Evolutionary conservation across 345 rosid genomes (phyloP).

Genomic region (Limnanthes douglasii): DNA sequence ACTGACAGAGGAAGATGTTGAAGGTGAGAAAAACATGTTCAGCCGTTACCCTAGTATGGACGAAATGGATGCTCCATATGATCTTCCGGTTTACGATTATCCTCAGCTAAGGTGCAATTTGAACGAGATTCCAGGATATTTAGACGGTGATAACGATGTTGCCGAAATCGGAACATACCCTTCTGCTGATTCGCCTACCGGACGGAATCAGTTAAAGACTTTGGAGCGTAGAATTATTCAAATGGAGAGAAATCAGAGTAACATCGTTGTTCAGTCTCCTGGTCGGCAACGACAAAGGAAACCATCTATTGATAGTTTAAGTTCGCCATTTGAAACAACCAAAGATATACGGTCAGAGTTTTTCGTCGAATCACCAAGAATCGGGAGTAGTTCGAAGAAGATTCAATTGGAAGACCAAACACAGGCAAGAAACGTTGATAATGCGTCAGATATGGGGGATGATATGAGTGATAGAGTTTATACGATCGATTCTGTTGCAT

Average conservation of each 20-base stretch:
- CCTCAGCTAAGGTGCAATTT: constrained; percentile 46
- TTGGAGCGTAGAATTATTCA: constrained; percentile 33
- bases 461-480: constrained; percentile 61
- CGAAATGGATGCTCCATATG: constrained; percentile 21
- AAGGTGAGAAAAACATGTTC: constrained; percentile 27
- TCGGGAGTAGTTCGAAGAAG: constrained; percentile 23
- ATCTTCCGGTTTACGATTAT: constrained; percentile 31
- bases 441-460: constrained; percentile 32
- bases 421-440: constrained; percentile 20
- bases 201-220: constrained; percentile 23
- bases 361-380: constrained; percentile 38
- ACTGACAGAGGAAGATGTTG: constrained; percentile 49
- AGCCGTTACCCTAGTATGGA: constrained; percentile 26
- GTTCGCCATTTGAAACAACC: constrained; percentile 27
- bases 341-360: constrained; percentile 26
- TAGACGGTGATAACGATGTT: constrained; percentile 29
- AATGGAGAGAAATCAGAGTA: constrained; percentile 50
- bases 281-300: constrained; percentile 29
- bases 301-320: constrained; percentile 29
- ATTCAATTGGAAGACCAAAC: constrained; percentile 18
- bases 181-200: constrained; percentile 31
- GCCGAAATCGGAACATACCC: constrained; percentile 38
- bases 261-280: constrained; percentile 60
- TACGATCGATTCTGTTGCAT: constrained; percentile 54
- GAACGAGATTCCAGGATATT: constrained; percentile 24